phyloP scores from a whole-genome alignment of 345 rosid species.

The Acer negundo region DNA sequence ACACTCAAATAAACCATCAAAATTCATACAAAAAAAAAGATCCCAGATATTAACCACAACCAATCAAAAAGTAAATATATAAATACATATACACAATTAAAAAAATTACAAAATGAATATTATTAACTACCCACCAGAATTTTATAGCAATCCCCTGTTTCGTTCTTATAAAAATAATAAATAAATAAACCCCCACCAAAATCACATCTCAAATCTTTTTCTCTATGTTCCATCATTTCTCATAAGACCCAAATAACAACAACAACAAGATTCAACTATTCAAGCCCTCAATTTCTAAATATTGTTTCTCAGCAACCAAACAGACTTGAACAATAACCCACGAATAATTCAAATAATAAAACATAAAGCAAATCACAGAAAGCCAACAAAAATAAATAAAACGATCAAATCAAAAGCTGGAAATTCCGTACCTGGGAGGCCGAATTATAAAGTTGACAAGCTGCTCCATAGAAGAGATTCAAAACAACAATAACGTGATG shows the following conservation, averaged over 20 bases:
- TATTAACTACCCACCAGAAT: not conserved
- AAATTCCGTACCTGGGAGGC: slow-evolving; percentile 76
- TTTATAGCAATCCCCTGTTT: not conserved
- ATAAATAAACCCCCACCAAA: not conserved
- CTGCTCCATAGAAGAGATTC: slow-evolving; percentile 69
- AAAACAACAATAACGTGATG: slow-evolving; percentile 1
- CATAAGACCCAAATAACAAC: not conserved
- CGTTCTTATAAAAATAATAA: not conserved
- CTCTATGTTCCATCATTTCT: slow-evolving; percentile 9
- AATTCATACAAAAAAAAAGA: slow-evolving; percentile 10
- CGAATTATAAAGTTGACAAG: slow-evolving; percentile 93
- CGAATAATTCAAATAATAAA: slow-evolving; percentile 4
- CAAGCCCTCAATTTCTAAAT: not conserved
- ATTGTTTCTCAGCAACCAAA: slow-evolving; percentile 23
- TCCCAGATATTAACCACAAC: slow-evolving; percentile 1
- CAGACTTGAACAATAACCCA: not conserved
- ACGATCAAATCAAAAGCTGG: not conserved
- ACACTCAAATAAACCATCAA: not conserved
- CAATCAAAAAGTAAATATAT: not conserved
- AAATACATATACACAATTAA: not conserved
- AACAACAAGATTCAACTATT: not conserved
- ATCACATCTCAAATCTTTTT: slow-evolving; percentile 18
- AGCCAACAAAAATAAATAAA: not conserved
- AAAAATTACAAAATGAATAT: not conserved
- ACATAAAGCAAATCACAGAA: not conserved